Evolutionary conservation across 371 early-diverging fungal genomes (phyloP), one percentile per base, ranked within the genome.

Genomic region (Mucor ambiguus): DNA sequence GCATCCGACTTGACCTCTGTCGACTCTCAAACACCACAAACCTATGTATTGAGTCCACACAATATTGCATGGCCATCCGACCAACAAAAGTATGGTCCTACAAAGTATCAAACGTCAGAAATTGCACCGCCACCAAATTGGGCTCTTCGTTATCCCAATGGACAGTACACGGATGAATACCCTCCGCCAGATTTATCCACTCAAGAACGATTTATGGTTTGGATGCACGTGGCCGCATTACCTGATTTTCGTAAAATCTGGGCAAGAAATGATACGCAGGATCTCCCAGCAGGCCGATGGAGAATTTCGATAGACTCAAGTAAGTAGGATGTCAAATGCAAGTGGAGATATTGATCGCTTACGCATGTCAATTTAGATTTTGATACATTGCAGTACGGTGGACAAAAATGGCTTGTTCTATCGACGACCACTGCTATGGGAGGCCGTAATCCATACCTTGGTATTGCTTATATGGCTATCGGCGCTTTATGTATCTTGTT

Each of bases 221-320:
- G 99, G 99, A 98, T 99, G 96, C 89, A 96, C 46, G 91, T 95
- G 2, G 94, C 98, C 3, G 97, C 98, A 0, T 82, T 98, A 64
- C 96, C 99, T 52, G 95, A 90, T 60, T 99, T 99, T 81, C 87
- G 98, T 52, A 99, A 99, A 76, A 84, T 98, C 46, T 99, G 95
- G 87, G 96, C 94, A 26, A 85, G 87, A 75, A 91, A 87, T 64
- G 88, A 88, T 35, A 59, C 75, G 8, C 72, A 84, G 9, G 73
- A 74, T 35, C 78, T 94, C 61, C 60, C 64, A 57, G 79, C 73
- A 16, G 93, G 92, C 7, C 71, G 81, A 58, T 94, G 91, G 74
- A 80, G 87, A 64, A 73, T 93, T 14, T 73, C 81, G 20, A 78
- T 93, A 59, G 89, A 87, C 67, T 85, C 88, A 82, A 89, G 87